Base-by-base conservation (phyloP, 176 grass and related monocot species). In the Saccharum officinarum region DNA sequence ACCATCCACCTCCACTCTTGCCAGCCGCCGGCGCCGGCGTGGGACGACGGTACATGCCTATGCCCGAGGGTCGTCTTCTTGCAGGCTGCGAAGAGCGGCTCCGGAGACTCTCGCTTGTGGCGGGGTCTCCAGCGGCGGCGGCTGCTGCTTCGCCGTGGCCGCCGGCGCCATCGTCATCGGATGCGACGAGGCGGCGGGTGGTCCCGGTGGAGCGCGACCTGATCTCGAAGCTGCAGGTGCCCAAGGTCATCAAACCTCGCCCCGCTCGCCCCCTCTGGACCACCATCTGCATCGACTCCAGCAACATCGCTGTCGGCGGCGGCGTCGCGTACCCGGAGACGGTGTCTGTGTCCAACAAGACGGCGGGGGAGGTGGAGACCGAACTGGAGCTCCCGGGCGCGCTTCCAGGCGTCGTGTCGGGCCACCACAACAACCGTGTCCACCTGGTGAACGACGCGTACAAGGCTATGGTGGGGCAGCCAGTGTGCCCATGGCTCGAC, bases 401-500 rank as follows among this genome's bases (percentile, higher is more conserved):
- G 3, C 67, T 86, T 8, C 76, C 84, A 2, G 41, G 68, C 14
- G 15, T 80, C 84, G 13, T 86, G 18, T 86, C 84, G 0, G 84
- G 42, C 10, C 2, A 15, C 30, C 17, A 13, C 31, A 38, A 38
- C 40, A 38, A 22, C 30, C 67, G 67, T 0, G 76, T 80, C 55
- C 15, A 9, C 41, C 41, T 79, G 6, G 33, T 7, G 5, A 86
- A 86, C 7, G 76, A 86, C 7, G 84, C 76, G 6, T 77, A 77
- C 50, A 77, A 60, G 33, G 18, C 10, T 1, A 77, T 77, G 50
- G 75, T 59, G 52, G 75, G 75, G 33, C 75, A 79, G 28, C 75
- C 76, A 1, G 20, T 86, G 3, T 86, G 84, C 52, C 75, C 76
- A 8, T 86, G 84, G 84, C 84, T 86, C 1, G 52, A 47, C 67